These are phyloP conservation scores for Metschnikowia peoriensis DNA, from an alignment of 805 yeast species.

Conservation along the genomic window DNA sequence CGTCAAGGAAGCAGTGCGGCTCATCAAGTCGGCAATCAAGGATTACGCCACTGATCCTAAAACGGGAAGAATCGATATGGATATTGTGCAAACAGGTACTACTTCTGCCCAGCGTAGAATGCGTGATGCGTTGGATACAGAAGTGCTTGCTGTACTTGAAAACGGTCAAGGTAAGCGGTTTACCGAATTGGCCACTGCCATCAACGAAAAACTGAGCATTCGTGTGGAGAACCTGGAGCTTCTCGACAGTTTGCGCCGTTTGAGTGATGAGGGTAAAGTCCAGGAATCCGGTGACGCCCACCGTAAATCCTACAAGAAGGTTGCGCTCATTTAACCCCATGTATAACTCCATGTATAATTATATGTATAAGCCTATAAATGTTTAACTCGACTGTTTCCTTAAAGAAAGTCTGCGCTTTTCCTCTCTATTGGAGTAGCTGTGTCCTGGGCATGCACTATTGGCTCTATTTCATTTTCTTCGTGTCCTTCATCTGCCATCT, in stretches of 20 bases:
- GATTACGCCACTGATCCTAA: constrained; percentile 98
- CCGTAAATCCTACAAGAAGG: constrained; percentile 52
- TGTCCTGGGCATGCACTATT: background rate
- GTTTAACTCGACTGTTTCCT: background rate
- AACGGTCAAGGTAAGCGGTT: constrained; percentile 51
- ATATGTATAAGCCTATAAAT: too few species aligned
- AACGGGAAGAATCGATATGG: constrained; percentile 97
- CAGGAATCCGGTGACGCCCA: constrained; percentile 70
- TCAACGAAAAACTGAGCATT: constrained; percentile 65
- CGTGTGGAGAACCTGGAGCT: constrained; percentile 71
- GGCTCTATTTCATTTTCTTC: constrained; percentile 3
- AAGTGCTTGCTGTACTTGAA: constrained; percentile 54
- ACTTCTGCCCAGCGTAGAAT: constrained; percentile 79
- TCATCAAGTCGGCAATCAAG: constrained; percentile 90
- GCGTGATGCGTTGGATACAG: constrained; percentile 69
- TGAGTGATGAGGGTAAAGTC: constrained; percentile 70
- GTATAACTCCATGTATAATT: background rate
- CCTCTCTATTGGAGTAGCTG: background rate
- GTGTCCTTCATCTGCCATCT: constrained; percentile 25
- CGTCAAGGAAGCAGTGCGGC: constrained; percentile 89
- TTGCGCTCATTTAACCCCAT: constrained; percentile 16
- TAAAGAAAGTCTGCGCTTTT: constrained; percentile 9
- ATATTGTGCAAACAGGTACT: constrained; percentile 92
- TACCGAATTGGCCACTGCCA: constrained; percentile 53
- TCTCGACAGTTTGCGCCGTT: constrained; percentile 61